Evolutionary conservation across 2,329 filamentous ascomycete species (phyloP).

Genomic region (Calonectria pseudoturangicola): DNA sequence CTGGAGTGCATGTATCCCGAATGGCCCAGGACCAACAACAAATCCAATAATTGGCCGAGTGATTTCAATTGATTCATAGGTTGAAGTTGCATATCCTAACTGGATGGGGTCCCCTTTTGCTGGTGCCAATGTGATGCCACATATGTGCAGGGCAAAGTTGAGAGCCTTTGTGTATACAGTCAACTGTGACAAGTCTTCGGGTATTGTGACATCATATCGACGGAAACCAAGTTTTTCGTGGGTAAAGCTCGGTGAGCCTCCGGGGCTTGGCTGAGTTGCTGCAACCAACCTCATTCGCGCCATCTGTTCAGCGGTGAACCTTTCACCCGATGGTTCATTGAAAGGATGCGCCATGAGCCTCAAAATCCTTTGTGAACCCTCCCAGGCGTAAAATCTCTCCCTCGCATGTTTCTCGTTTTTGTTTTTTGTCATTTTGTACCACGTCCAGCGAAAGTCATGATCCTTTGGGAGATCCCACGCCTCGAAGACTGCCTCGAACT

Average conservation of each 20-base stretch:
- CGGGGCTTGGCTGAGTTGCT: neutral
- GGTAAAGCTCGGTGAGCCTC: neutral
- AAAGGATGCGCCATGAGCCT: neutral
- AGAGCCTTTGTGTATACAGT: neutral
- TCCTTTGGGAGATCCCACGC: neutral
- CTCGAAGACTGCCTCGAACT: neutral
- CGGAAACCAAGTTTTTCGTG: neutral
- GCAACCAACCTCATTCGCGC: neutral
- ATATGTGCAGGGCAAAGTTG: neutral
- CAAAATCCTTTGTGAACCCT: neutral
- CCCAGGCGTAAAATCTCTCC: neutral
- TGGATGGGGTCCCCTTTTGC: neutral
- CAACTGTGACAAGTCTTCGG: neutral
- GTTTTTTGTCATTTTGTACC: neutral
- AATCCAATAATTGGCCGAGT: neutral
- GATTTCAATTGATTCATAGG: neutral
- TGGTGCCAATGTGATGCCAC: conserved; percentile 11
- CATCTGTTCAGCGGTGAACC: conserved; percentile 1
- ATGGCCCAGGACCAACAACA: neutral
- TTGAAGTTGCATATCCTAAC: neutral
- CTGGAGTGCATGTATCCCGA: conserved; percentile 4
- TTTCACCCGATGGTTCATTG: neutral
- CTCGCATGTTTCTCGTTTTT: neutral
- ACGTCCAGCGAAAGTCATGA: conserved; percentile 12
- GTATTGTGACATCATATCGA: neutral